Evolutionary conservation across 371 early-diverging fungal species (phyloP), one percentile per base, ranked within the genome.

Genomic region (Actinomucor elegans): DNA sequence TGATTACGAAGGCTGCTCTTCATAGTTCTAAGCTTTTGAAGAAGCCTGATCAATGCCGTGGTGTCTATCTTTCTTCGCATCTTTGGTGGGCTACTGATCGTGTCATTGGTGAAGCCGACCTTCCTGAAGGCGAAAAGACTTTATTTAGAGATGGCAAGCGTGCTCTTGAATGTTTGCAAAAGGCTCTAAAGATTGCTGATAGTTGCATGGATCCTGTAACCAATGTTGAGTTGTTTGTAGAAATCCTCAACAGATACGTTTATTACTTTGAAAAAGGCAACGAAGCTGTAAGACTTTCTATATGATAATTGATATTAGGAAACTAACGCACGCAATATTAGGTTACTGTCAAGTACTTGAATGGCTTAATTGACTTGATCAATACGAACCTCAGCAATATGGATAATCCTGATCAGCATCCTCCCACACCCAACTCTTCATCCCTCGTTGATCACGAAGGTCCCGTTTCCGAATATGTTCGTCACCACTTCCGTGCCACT

Each of bases 11-110:
- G 61, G 87, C 90, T 47, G 88, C 90, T 5, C 77, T 93, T 38
- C 92, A 95, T 64, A 89, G 89, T 32, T 80, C 91, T 36, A 89
- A 91, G 55, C 74, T 97, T 53, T 67, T 98, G 32, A 92, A 92
- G 70, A 91, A 94, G 40, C 87, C 90, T 2, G 98, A 97, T 55
- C 97, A 96, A 75, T 89, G 93, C 51, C 87, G 94, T 35, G 87
- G 88, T 4, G 80, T 93, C 8, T 83, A 83, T 52, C 65, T 87
- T 20, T 89, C 87, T 40, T 81, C 87, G 21, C 93, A 92, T 67
- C 71, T 97, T 61, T 97, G 90, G 83, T 94, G 93, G 94, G 85
- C 79, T 49, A 77, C 80, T 20, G 75, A 73, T 17, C 66, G 71
- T 8, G 70, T 64, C 40, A 66, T 41, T 55, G 10, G 14, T 50